Percentiles rank a stretch among this genome's conserved stretches.
These are phyloP conservation scores for Cryptosporidium baileyi DNA, from an alignment of 169 alveolate genomes.

Conservation along the genomic window DNA sequence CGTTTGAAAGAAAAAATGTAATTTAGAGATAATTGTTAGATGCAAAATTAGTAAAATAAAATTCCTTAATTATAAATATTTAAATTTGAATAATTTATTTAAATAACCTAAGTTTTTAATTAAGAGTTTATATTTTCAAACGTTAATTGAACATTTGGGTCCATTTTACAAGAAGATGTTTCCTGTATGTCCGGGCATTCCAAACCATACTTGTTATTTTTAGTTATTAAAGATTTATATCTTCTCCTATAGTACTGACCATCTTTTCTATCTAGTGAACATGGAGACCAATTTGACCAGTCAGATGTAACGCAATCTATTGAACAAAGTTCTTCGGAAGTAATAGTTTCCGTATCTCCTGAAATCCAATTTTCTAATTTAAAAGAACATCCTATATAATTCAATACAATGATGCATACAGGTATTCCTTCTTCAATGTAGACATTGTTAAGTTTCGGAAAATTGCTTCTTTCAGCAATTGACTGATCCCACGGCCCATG, in stretches of 20 bases:
- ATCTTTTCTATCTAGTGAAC: neutral
- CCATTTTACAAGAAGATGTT: neutral
- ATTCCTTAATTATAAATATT: no score
- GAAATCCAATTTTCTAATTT: constrained; percentile 56
- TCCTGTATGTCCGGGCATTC: constrained; percentile 61
- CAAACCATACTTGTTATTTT: neutral
- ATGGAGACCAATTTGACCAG: constrained; percentile 59
- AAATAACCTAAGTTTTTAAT: no score
- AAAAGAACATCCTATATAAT: constrained; percentile 50
- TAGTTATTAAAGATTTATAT: constrained; percentile 26
- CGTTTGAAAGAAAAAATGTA: no score
- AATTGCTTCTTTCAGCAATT: constrained; percentile 11
- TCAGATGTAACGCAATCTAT: constrained; percentile 36
- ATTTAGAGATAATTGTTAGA: no score
- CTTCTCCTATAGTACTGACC: constrained; percentile 7
- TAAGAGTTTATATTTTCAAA: no score
- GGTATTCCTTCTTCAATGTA: constrained; percentile 48
- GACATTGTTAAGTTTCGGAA: constrained; percentile 18
- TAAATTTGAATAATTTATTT: no score
- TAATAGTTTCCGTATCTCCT: constrained; percentile 25
- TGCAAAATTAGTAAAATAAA: no score
- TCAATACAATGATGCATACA: constrained; percentile 12
- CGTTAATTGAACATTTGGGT: neutral
- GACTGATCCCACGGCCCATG: constrained; percentile 63
- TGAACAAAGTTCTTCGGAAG: constrained; percentile 17